Evolutionary conservation across 148 eudicot genomes (phyloP), one percentile per base, ranked within the genome.

Genomic region (Amaranthus palmeri): DNA sequence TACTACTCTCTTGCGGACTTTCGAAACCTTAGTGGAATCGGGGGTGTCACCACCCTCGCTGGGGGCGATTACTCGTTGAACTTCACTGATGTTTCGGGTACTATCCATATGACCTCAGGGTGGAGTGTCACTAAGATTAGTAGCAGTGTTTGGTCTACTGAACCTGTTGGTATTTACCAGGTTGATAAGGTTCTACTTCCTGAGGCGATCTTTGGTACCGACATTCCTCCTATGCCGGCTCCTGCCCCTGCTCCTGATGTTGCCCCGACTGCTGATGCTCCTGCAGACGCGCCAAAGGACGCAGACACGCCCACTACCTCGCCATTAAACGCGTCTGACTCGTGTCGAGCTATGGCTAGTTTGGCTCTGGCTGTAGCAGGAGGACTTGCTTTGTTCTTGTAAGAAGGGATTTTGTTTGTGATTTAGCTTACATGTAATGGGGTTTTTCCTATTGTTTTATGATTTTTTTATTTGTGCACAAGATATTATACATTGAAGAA

Each of bases 161-260:
- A 64, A 8, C 97, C 97, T 2, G 90, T 85, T 48, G 97, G 91
- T 1, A 14, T 93, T 47, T 93, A 91, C 62, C 87, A 91, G 81
- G 79, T 90, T 44, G 82, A 86, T 46, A 86, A 82, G 68, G 96
- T 93, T 47, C 86, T 93, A 5, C 91, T 93, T n/a, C 98, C 98
- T 0, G 92, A 80, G 68, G 90, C 91, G 2, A 91, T 93, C 67
- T 93, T 87, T 15, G 98, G 98, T 18, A 89, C 90, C 0, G 96
- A 93, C 45, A 89, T 93, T 7, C 98, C 98, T 6, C 98, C 98
- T 7, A 79, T 70, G 14, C 84, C 98, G 0, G 92, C 96, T 15
- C 98, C 98, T 3, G 97, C 92, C 0, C 98, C 98, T 0, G 88
- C 88, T 7, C 92, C 95, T 0, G 89, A 81, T 4, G 61, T 61